A percentile compares a stretch with the other conserved stretches of the same genome.
Conservation (phyloP, 1,284 basidiomycete species). For the Dichomitus squalens region DNA sequence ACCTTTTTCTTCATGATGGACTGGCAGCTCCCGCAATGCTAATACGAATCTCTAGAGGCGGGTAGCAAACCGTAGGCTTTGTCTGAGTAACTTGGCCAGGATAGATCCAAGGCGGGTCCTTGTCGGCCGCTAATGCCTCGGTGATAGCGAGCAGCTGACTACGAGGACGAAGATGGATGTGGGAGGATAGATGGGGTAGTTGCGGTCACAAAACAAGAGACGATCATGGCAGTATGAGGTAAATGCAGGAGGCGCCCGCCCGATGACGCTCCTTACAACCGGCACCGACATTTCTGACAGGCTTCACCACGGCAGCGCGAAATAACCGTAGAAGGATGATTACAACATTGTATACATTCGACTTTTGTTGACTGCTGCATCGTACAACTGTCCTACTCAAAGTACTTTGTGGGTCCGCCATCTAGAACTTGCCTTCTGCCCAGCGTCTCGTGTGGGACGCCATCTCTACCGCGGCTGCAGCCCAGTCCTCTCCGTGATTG, state of each 20-base stretch:
- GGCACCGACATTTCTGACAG: neutral
- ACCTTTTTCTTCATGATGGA: slow-evolving; percentile 37
- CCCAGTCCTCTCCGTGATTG: slow-evolving; percentile 98
- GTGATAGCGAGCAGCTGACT: neutral
- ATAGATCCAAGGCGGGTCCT: neutral
- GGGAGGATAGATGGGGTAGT: slow-evolving; percentile 2
- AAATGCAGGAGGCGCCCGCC: slow-evolving; percentile 9
- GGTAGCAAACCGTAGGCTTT: neutral
- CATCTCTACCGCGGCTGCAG: slow-evolving; percentile 92
- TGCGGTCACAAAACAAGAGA: slow-evolving; percentile 14
- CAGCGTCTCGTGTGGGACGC: slow-evolving; percentile 73
- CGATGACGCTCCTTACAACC: neutral
- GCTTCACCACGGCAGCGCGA: neutral
- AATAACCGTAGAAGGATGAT: too few relatives aligned
- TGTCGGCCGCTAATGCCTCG: neutral
- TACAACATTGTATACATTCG: slow-evolving; percentile 10
- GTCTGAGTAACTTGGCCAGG: neutral
- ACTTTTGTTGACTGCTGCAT: slow-evolving; percentile 11
- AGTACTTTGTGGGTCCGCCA: slow-evolving; percentile 2
- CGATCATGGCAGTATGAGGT: slow-evolving; percentile 25
- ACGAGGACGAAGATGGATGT: neutral
- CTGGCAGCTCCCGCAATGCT: neutral
- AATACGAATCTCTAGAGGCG: neutral
- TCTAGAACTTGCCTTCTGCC: slow-evolving; percentile 71
- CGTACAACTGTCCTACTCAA: slow-evolving; percentile 20